phyloP scores from a whole-genome alignment of 1,139 yeast species.

The Suhomyces yuchorum region DNA sequence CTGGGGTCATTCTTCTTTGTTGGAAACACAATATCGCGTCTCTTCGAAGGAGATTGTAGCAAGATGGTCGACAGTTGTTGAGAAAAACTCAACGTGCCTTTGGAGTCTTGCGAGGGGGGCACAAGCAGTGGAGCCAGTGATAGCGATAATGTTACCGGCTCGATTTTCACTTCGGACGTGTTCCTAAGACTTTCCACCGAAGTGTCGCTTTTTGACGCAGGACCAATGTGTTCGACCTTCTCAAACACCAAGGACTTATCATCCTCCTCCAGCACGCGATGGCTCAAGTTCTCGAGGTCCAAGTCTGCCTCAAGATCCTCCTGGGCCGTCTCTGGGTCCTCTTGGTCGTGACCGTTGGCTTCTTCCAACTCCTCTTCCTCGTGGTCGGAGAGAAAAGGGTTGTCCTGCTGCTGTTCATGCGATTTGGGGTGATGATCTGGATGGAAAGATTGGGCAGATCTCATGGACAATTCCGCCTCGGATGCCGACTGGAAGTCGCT shows the following conservation, averaged over 20 bases:
- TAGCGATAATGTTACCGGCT: constrained; percentile 4
- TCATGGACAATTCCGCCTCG: constrained; percentile 6
- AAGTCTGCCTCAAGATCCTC: neutral
- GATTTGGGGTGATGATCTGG: neutral
- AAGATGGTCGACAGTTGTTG: constrained; percentile 33
- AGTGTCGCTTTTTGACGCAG: constrained; percentile 11
- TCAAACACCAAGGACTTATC: constrained; percentile 14
- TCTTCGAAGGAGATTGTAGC: constrained; percentile 33
- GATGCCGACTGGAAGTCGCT: constrained; percentile 30
- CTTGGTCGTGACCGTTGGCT: neutral
- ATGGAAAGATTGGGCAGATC: neutral
- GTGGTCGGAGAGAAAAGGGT: constrained; percentile 7
- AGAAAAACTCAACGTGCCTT: constrained; percentile 27
- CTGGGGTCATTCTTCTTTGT: constrained; percentile 46
- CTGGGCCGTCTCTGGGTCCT: neutral
- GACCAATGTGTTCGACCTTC: constrained; percentile 6
- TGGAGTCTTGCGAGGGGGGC: constrained; percentile 7
- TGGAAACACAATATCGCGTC: constrained; percentile 24
- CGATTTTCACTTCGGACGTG: constrained; percentile 4
- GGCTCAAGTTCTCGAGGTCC: neutral
- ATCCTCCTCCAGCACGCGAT: constrained; percentile 6
- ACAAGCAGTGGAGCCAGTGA: constrained; percentile 2
- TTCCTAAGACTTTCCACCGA: constrained; percentile 16
- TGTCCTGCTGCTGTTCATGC: constrained; percentile 2
- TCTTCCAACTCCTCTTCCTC: neutral